These are phyloP conservation scores for Aphanomyces invadans DNA, from an alignment of 352 stramenopile genomes.

Conservation along the genomic window DNA sequence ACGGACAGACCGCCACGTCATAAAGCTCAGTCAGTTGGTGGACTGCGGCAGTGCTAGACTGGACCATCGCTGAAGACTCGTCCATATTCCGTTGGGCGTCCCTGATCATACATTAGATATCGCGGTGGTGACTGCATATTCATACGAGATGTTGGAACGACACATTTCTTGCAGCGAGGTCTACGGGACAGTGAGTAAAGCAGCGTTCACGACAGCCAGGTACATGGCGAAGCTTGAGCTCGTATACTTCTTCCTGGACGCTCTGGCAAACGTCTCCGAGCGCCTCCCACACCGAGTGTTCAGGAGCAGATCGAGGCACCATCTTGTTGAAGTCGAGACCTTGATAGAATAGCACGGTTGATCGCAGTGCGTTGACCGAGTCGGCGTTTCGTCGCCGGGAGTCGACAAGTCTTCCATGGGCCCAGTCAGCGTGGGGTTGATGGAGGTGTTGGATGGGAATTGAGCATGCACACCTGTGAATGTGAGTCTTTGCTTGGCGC, in stretches of 20 bases:
- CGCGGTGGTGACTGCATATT: no score
- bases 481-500: slow-evolving; percentile 58
- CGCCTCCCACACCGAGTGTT: not conserved
- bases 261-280: not conserved
- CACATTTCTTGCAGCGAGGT: not conserved
- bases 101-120: no score
- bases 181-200: no score
- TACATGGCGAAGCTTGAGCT: not conserved
- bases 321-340: slow-evolving; percentile 3
- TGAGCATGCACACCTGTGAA: slow-evolving; percentile 38
- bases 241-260: not conserved
- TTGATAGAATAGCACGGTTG: slow-evolving; percentile 44
- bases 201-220: not conserved
- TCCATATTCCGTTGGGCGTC: not conserved
- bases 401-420: slow-evolving; percentile 72
- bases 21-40: slow-evolving; percentile 10
- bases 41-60: not conserved
- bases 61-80: slow-evolving; percentile 22
- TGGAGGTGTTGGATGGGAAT: no score
- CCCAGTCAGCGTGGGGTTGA: no score
- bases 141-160: no score
- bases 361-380: slow-evolving; percentile 51
- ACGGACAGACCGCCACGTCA: slow-evolving; percentile 4
- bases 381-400: slow-evolving; percentile 49
- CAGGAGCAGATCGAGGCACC: not conserved